A percentile compares a stretch with the other conserved stretches of the same genome.
Conservation (phyloP, 2,329 filamentous ascomycete species). For the Aspergillus novoparasiticus region DNA sequence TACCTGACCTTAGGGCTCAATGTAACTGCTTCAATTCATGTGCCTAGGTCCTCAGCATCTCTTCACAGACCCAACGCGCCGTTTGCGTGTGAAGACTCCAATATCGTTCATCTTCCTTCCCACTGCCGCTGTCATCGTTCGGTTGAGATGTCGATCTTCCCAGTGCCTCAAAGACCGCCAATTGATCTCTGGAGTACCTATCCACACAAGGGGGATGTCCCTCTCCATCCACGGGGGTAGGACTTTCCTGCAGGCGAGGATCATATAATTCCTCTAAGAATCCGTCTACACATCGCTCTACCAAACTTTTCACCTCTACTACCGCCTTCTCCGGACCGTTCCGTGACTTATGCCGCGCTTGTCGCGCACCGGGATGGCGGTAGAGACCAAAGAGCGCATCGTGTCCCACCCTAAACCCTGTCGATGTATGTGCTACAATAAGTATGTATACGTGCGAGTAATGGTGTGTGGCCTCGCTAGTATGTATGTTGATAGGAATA, state of each 20-base stretch:
- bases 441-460: conserved; percentile 56
- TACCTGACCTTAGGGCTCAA: neutral
- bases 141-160: conserved; percentile 36
- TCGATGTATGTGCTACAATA: conserved; percentile 55
- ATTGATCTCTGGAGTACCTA: conserved; percentile 59
- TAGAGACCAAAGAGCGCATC: conserved; percentile 52
- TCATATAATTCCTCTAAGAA: conserved; percentile 51
- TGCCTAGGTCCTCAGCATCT: conserved; percentile 34
- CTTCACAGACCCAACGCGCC: conserved; percentile 47
- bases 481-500: conserved; percentile 31
- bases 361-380: conserved; percentile 5
- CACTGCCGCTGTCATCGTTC: conserved; percentile 11
- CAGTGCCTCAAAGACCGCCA: conserved; percentile 62
- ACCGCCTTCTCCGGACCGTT: conserved; percentile 3
- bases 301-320: conserved; percentile 39
- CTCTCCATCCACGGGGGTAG: neutral
- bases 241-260: conserved; percentile 22
- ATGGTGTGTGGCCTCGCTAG: conserved; percentile 47
- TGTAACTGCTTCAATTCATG: neutral
- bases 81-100: conserved; percentile 47
- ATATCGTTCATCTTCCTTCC: conserved; percentile 31
- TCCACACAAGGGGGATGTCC: conserved; percentile 51
- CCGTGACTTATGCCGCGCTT: conserved; percentile 6
- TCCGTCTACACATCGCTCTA: conserved; percentile 47
- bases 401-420: conserved; percentile 52